These are phyloP conservation scores for Cadophora sp. DNA, from an alignment of 2,329 filamentous ascomycete species.

Conservation along the genomic window DNA sequence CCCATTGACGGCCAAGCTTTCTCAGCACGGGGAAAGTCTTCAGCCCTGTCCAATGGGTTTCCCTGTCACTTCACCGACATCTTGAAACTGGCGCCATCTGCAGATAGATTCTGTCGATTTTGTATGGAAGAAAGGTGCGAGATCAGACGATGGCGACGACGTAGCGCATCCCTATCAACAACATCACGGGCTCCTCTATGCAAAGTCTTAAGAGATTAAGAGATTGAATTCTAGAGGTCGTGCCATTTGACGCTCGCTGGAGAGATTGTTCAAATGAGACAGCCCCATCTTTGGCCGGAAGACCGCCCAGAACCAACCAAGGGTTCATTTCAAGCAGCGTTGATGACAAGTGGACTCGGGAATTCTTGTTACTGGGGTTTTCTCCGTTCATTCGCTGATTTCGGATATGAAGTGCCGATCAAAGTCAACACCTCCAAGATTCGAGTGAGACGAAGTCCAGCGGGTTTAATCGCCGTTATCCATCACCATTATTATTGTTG, in stretches of 20 bases:
- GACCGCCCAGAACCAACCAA: too few relatives aligned
- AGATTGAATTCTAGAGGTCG: neutral
- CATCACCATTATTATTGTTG: neutral
- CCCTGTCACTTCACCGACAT: constrained; percentile 22
- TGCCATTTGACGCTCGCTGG: neutral
- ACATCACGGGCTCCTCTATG: neutral
- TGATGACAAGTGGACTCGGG: constrained; percentile 3
- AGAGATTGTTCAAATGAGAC: constrained; percentile 6
- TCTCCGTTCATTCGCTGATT: neutral
- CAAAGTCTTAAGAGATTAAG: neutral
- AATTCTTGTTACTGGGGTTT: neutral
- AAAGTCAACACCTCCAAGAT: neutral
- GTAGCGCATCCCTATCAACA: neutral
- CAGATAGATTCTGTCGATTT: constrained; percentile 23
- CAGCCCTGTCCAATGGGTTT: constrained; percentile 9
- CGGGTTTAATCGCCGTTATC: neutral
- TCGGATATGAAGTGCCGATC: neutral
- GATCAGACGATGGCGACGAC: neutral
- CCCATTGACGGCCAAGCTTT: constrained; percentile 9
- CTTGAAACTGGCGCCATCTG: constrained; percentile 29
- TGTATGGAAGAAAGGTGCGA: neutral
- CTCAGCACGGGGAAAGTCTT: constrained; percentile 2
- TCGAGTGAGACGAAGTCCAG: neutral
- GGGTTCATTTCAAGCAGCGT: neutral
- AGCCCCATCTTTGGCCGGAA: neutral